A percentile compares a stretch with the other conserved stretches of the same genome.
Conservation (phyloP, 495 filamentous ascomycete species). For the Penicillium robsamsonii region DNA sequence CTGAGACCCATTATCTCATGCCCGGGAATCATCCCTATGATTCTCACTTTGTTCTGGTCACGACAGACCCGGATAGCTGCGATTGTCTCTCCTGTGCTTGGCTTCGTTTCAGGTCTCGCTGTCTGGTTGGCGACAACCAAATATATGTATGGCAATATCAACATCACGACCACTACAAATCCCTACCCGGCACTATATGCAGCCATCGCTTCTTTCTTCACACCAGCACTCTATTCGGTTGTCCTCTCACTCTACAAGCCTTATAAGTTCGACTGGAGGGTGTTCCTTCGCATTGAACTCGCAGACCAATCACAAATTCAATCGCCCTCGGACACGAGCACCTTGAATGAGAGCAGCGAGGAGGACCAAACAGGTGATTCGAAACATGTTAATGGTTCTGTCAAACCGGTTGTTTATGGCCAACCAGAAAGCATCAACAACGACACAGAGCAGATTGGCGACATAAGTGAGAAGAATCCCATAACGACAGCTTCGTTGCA, state of each 20-base stretch:
- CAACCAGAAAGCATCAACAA: conserved; percentile 1
- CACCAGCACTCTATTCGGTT: conserved; percentile 39
- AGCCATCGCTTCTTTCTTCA: conserved; percentile 36
- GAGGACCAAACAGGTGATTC: conserved; percentile 1
- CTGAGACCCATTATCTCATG: conserved; percentile 38
- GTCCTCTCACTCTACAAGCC: conserved; percentile 45
- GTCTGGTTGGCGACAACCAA: conserved; percentile 38
- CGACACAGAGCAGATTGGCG: conserved; percentile 15
- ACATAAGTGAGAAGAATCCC: not conserved
- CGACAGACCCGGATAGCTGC: conserved; percentile 38
- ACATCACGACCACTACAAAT: conserved; percentile 34
- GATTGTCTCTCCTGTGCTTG: conserved; percentile 34
- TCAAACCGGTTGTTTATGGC: not conserved
- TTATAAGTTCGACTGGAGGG: conserved; percentile 48
- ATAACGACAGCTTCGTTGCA: not conserved
- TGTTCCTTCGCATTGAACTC: conserved; percentile 45
- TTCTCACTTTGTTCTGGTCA: conserved; percentile 39
- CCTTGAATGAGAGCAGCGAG: conserved; percentile 16
- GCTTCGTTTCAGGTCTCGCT: conserved; percentile 36
- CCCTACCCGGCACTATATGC: conserved; percentile 35
- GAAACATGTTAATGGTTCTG: not conserved
- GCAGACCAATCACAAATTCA: conserved; percentile 27
- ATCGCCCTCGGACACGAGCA: conserved; percentile 12
- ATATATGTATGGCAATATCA: conserved; percentile 33
- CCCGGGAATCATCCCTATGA: conserved; percentile 38